Conservation (phyloP, 305 asterid genomes). For the Solanum chacoense region DNA sequence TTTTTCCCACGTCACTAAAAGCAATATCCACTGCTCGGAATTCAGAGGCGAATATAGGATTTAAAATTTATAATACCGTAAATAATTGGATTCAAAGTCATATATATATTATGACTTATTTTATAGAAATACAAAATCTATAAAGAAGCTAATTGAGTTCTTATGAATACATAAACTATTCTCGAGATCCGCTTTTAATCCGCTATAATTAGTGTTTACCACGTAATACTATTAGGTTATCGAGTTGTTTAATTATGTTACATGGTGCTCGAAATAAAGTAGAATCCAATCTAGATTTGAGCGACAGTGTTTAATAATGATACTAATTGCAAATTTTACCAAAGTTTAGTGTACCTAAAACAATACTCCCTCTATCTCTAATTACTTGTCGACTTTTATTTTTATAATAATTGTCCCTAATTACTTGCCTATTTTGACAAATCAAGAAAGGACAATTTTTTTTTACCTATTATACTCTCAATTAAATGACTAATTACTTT, state of each 20-base stretch:
- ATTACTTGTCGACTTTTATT: too few species aligned
- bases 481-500: too few species aligned
- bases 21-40: neutral
- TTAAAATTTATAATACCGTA: neutral
- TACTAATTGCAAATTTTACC: neutral
- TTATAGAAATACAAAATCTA: neutral
- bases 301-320: neutral
- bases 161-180: neutral
- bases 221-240: neutral
- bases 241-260: neutral
- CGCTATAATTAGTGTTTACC: neutral
- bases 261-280: neutral
- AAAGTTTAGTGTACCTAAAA: neutral
- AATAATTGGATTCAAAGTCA: neutral
- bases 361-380: neutral
- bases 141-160: neutral
- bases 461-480: too few species aligned
- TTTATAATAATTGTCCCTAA: too few species aligned
- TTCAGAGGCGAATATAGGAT: rapidly evolving
- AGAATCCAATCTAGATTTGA: neutral
- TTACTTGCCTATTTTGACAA: too few species aligned
- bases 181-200: neutral
- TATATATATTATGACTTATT: neutral
- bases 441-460: too few species aligned
- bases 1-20: neutral